phyloP scores from a whole-genome alignment of 495 filamentous ascomycete species.

The Penicillium salamii region DNA sequence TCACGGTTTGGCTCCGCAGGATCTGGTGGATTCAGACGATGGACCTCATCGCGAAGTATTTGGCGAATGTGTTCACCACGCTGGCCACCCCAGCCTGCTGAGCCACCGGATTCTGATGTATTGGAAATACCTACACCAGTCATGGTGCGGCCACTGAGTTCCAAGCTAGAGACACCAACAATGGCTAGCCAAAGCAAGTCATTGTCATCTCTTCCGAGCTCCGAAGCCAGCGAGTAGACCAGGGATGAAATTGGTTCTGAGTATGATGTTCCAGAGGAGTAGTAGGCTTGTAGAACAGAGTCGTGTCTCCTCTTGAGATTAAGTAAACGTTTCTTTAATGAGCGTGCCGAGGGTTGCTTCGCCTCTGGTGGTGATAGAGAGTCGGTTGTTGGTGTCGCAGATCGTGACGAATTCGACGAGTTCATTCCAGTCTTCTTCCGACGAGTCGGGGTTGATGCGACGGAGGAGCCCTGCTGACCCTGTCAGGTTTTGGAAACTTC shows the following conservation, averaged over 20 bases:
- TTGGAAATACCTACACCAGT: constrained; percentile 75
- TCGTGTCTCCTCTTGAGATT: constrained; percentile 76
- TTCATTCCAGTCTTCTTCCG: constrained; percentile 33
- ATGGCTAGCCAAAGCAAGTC: constrained; percentile 93
- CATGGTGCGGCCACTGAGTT: constrained; percentile 83
- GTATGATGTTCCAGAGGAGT: constrained; percentile 81
- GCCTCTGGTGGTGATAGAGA: constrained; percentile 57
- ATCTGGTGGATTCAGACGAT: constrained; percentile 85
- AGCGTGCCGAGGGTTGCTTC: constrained; percentile 61
- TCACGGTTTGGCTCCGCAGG: constrained; percentile 53
- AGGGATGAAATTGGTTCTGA: constrained; percentile 92
- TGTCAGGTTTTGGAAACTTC: constrained; percentile 19
- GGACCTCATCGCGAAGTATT: constrained; percentile 88
- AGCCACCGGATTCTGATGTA: constrained; percentile 51
- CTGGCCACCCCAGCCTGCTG: constrained; percentile 76
- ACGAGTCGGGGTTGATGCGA: constrained; percentile 48
- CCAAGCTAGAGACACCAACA: constrained; percentile 85
- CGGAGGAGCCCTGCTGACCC: constrained; percentile 54
- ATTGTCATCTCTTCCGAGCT: constrained; percentile 94
- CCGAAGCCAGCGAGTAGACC: constrained; percentile 90
- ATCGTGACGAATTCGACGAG: constrained; percentile 47
- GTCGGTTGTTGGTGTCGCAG: constrained; percentile 45
- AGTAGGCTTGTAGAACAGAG: constrained; percentile 69
- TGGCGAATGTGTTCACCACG: constrained; percentile 81
- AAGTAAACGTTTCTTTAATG: constrained; percentile 68